phyloP scores from a whole-genome alignment of 2,329 filamentous ascomycete genomes.

The Fusarium tjaetaba region DNA sequence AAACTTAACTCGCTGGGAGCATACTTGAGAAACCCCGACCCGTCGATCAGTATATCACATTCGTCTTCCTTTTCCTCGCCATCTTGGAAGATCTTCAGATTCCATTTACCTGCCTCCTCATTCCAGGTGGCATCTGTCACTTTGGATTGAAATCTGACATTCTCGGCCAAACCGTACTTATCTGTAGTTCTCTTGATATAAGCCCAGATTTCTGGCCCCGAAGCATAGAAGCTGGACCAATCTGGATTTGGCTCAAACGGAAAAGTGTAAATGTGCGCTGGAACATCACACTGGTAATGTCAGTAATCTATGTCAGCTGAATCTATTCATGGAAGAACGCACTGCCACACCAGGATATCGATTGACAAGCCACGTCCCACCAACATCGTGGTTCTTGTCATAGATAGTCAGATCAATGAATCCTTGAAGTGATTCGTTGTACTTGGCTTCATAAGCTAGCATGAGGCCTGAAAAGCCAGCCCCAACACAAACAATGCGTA shows the following conservation, averaged over 20 bases:
- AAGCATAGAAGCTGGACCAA: background rate
- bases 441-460: background rate
- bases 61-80: background rate
- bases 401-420: background rate
- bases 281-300: background rate
- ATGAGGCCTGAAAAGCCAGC: background rate
- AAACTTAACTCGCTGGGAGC: accelerated
- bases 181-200: background rate
- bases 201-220: background rate
- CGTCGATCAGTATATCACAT: background rate
- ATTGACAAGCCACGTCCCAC: background rate
- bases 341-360: background rate
- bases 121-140: background rate
- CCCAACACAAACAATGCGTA: background rate
- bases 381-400: background rate
- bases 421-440: background rate
- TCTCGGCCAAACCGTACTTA: background rate
- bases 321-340: background rate
- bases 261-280: background rate
- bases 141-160: background rate
- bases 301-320: accelerated
- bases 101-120: background rate
- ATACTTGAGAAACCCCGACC: background rate
- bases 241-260: background rate
- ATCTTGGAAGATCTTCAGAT: background rate